phyloP scores from a whole-genome alignment of 257 asterid genomes.

The Solanum medicagineum region DNA sequence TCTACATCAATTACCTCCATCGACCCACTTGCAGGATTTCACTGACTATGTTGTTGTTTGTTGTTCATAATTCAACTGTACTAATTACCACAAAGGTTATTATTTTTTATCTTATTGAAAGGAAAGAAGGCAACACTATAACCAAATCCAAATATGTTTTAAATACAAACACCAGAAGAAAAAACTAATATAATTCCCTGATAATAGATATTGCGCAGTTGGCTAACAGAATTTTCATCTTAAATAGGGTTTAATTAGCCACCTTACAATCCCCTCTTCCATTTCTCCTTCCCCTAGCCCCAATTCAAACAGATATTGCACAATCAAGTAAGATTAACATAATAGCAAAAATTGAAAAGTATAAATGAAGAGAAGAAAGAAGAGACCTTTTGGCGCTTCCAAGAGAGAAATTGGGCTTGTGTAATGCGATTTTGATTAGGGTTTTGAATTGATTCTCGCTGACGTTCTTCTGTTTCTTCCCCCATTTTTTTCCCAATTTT shows the following conservation, averaged over 20 bases:
- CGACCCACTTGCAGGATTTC: too few species aligned
- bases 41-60: too few species aligned
- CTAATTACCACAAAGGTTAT: background rate
- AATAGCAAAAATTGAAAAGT: background rate
- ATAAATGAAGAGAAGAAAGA: background rate
- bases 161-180: too few species aligned
- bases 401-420: background rate
- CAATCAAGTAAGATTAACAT: too few species aligned
- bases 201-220: too few species aligned
- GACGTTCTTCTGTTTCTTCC: background rate
- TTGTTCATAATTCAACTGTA: background rate
- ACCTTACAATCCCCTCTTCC: background rate
- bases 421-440: background rate
- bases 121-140: background rate
- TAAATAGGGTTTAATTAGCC: too few species aligned
- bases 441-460: background rate
- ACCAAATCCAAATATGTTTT: too few species aligned
- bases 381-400: background rate
- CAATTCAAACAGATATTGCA: background rate
- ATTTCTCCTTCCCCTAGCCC: too few species aligned
- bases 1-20: background rate
- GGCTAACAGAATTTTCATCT: too few species aligned
- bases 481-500: background rate
- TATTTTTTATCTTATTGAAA: background rate
- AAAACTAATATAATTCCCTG: background rate